Conservation (phyloP, 2,329 filamentous ascomycete species). For the Arachnopeziza araneosa region DNA sequence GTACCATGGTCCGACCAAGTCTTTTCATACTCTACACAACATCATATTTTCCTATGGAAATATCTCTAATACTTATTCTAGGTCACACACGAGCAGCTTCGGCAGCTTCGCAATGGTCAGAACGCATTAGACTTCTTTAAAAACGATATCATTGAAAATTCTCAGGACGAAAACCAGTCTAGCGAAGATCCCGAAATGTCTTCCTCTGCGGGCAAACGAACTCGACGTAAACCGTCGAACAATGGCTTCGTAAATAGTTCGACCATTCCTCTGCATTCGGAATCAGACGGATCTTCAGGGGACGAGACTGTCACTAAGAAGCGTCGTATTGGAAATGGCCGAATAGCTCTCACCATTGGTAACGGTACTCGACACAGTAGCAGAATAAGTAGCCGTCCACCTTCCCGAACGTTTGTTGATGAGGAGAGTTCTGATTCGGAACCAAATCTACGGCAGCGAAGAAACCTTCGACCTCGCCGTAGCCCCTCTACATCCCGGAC, state of each 20-base stretch:
- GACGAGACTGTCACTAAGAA: constrained; percentile 17
- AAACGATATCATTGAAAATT: constrained; percentile 14
- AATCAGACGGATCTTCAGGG: constrained; percentile 16
- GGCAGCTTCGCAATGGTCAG: constrained; percentile 40
- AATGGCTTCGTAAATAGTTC: constrained; percentile 19
- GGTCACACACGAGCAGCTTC: constrained; percentile 41
- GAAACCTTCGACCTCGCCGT: not conserved
- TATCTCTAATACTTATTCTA: constrained; percentile 21
- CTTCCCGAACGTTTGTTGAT: constrained; percentile 8
- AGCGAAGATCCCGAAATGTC: constrained; percentile 12
- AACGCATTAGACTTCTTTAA: constrained; percentile 40
- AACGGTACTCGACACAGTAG: constrained; percentile 17
- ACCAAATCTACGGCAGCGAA: not conserved
- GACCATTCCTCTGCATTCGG: constrained; percentile 12
- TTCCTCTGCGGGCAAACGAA: constrained; percentile 18
- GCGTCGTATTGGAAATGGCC: constrained; percentile 20
- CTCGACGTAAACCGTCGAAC: constrained; percentile 13
- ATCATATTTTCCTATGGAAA: not conserved
- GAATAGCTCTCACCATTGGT: constrained; percentile 11
- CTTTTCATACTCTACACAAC: not conserved
- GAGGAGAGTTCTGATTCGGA: constrained; percentile 14
- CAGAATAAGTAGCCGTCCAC: constrained; percentile 11
- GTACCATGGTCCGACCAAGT: not conserved
- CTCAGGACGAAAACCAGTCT: constrained; percentile 8
- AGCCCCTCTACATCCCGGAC: not conserved